These are phyloP conservation scores for Coemansia sp. DNA, from an alignment of 192 early-diverging fungal species.

Conservation along the genomic window DNA sequence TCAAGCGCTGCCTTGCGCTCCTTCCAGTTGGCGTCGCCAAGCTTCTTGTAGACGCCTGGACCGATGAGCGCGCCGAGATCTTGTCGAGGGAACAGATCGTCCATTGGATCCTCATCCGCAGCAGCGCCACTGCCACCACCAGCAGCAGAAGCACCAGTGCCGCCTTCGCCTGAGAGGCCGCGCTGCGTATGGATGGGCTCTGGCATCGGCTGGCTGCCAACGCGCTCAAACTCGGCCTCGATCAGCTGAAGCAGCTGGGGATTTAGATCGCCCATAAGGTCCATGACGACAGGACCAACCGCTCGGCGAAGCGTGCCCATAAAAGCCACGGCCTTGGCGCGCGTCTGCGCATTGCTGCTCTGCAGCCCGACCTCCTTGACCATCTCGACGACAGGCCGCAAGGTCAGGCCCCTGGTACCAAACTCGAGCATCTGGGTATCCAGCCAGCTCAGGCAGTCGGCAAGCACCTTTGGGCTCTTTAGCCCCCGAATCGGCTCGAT, in stretches of 20 bases:
- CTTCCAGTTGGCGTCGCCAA: conserved; percentile 84
- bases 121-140: conserved; percentile 7
- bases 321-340: conserved; percentile 74
- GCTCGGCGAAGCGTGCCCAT: conserved; percentile 80
- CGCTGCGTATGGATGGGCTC: conserved; percentile 47
- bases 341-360: conserved; percentile 82
- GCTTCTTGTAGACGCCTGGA: conserved; percentile 55
- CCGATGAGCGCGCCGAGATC: conserved; percentile 71
- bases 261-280: conserved; percentile 84
- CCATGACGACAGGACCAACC: conserved; percentile 76
- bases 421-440: conserved; percentile 84
- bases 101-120: conserved; percentile 59
- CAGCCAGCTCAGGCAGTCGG: conserved; percentile 86
- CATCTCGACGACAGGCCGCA: conserved; percentile 80
- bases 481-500: conserved; percentile 73
- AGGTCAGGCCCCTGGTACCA: conserved; percentile 73
- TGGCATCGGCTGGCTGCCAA: conserved; percentile 57
- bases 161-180: conserved; percentile 8
- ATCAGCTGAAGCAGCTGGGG: conserved; percentile 75
- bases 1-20: conserved; percentile 89
- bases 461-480: conserved; percentile 88
- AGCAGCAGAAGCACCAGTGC: conserved; percentile 4
- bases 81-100: conserved; percentile 84
- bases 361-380: conserved; percentile 68
- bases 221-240: conserved; percentile 92